Evolutionary conservation across 768 basidiomycete species (phyloP).

Genomic region (Boletus insuetus): DNA sequence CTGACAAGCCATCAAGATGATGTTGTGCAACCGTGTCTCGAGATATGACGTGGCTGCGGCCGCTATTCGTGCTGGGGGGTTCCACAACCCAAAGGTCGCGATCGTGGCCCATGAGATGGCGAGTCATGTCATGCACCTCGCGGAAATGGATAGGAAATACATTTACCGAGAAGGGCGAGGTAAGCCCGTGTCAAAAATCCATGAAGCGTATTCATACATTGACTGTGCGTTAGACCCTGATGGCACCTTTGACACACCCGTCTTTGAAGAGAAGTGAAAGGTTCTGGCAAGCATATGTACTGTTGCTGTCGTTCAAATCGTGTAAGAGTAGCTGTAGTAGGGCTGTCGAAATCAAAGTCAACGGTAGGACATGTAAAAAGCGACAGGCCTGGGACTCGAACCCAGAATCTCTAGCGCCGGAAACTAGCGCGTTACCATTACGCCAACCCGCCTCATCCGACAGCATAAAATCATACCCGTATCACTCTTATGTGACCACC

Average conservation of each 20-base stretch:
- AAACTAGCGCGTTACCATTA: conserved; percentile 67
- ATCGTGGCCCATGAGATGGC: conserved; percentile 56
- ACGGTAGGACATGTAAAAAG: conserved; percentile 20
- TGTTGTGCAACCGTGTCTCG: conserved; percentile 68
- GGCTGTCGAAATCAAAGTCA: no score
- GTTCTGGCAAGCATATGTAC: background rate
- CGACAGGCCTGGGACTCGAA: conserved; percentile 64
- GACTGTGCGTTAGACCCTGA: conserved; percentile 28
- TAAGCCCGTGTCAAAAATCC: conserved; percentile 17
- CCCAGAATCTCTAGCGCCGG: conserved; percentile 63
- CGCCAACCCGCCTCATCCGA: conserved; percentile 48
- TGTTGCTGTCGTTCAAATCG: background rate
- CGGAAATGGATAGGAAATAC: conserved; percentile 59
- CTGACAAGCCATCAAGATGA: conserved; percentile 48
- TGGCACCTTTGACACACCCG: conserved; percentile 45
- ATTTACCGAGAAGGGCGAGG: conserved; percentile 59
- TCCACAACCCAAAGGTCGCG: conserved; percentile 51
- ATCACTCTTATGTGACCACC: no score
- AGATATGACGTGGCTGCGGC: conserved; percentile 63
- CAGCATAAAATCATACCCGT: fast-evolving
- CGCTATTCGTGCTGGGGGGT: conserved; percentile 56
- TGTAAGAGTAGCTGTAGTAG: conserved; percentile 8
- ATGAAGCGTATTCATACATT: background rate
- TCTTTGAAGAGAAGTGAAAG: conserved; percentile 27
- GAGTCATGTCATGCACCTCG: conserved; percentile 57